Evolutionary conservation across 331 rosid genomes (phyloP).

Genomic region (Telfairia occidentalis): DNA sequence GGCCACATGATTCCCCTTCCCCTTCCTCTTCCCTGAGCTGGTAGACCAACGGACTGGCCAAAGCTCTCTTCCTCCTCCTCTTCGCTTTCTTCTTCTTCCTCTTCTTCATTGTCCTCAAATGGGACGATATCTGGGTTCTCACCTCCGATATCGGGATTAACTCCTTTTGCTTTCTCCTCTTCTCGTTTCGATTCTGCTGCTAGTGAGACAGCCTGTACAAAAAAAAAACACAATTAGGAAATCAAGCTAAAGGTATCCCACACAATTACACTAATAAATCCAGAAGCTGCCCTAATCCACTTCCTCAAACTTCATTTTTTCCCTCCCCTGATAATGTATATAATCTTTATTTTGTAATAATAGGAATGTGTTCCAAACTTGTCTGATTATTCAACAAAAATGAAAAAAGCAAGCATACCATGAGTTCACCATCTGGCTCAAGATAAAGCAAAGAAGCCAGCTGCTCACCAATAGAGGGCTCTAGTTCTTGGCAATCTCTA

Average conservation of each 20-base stretch:
- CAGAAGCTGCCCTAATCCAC: neutral
- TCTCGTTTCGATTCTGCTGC: conserved; percentile 94
- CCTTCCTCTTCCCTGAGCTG: conserved; percentile 81
- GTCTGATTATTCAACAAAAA: conserved; percentile 5
- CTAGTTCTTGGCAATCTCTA: conserved; percentile 99
- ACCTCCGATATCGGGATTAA: conserved; percentile 68
- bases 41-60: conserved; percentile 48
- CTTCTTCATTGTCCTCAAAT: conserved; percentile 98
- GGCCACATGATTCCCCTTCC: conserved; percentile 98
- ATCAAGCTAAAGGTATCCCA: conserved; percentile 1
- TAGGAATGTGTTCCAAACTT: neutral
- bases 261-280: neutral
- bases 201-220: conserved; percentile 61
- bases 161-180: conserved; percentile 98
- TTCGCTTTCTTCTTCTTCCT: conserved; percentile 92
- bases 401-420: conserved; percentile 47
- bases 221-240: neutral
- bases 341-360: neutral
- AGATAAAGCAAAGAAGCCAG: conserved; percentile 89
- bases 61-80: conserved; percentile 95
- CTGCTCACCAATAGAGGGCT: conserved; percentile 89
- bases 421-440: conserved; percentile 97
- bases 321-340: neutral
- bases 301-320: neutral
- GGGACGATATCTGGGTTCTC: conserved; percentile 97